Conservation (phyloP, 306 rosid species). For the Adenanthera pavonina region DNA sequence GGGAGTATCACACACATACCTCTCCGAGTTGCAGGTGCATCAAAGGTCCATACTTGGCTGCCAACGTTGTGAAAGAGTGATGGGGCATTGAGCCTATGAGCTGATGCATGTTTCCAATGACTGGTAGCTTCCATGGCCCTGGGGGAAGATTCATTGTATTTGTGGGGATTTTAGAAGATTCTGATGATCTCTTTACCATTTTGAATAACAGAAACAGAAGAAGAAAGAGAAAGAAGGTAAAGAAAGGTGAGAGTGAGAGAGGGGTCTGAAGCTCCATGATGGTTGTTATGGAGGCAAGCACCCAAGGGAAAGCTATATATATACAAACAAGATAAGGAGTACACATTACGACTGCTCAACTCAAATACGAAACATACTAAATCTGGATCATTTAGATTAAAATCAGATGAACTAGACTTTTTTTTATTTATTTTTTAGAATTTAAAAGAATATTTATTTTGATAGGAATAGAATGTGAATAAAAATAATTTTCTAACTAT, state of each 20-base stretch:
- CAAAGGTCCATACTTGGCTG: slow-evolving; percentile 39
- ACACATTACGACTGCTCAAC: no score
- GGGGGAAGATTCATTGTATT: slow-evolving; percentile 32
- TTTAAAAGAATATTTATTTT: background rate
- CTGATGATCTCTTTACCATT: background rate
- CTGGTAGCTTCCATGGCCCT: slow-evolving; percentile 41
- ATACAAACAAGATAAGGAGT: no score
- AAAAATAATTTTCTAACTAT: no score
- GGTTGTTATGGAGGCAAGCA: no score
- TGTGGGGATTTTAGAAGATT: background rate
- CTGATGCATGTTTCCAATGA: slow-evolving; percentile 44
- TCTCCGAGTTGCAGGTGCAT: slow-evolving; percentile 44
- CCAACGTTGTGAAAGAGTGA: slow-evolving; percentile 24
- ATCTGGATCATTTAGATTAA: no score
- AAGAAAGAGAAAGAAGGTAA: background rate
- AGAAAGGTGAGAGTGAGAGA: background rate
- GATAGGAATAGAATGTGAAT: no score
- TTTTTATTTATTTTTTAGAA: background rate
- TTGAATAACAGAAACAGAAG: background rate
- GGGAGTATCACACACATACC: background rate
- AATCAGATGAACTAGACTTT: no score
- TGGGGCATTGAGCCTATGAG: slow-evolving; percentile 22
- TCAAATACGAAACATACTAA: no score
- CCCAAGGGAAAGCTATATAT: no score
- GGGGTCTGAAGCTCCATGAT: background rate